These are phyloP conservation scores for Candida jianshihensis DNA, from an alignment of 805 yeast genomes.

Conservation along the genomic window DNA sequence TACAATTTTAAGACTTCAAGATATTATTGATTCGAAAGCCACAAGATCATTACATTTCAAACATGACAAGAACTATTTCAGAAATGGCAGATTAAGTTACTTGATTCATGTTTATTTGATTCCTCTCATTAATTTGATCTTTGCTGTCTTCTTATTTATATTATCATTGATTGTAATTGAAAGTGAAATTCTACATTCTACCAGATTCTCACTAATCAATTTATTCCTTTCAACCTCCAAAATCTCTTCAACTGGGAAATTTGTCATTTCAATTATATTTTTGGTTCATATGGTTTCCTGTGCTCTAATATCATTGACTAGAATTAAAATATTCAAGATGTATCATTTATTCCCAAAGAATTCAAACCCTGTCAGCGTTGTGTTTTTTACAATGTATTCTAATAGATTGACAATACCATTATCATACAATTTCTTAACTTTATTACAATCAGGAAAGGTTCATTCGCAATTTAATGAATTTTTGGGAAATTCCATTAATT, in stretches of 20 bases:
- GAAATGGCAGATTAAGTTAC: slow-evolving; percentile 37
- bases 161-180: slow-evolving; percentile 54
- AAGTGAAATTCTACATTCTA: slow-evolving; percentile 70
- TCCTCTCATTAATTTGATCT: slow-evolving; percentile 39
- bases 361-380: slow-evolving; percentile 67
- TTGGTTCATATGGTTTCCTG: slow-evolving; percentile 63
- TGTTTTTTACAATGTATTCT: slow-evolving; percentile 74
- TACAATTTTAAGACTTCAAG: slow-evolving; percentile 49
- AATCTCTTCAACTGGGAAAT: slow-evolving; percentile 22
- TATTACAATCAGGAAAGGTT: slow-evolving; percentile 41
- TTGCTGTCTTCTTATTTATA: slow-evolving; percentile 34
- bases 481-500: slow-evolving; percentile 66
- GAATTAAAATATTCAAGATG: slow-evolving; percentile 63
- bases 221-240: slow-evolving; percentile 30
- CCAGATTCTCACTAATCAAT: slow-evolving; percentile 56
- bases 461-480: slow-evolving; percentile 59
- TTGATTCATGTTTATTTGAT: slow-evolving; percentile 33
- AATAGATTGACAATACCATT: slow-evolving; percentile 79
- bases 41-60: slow-evolving; percentile 27
- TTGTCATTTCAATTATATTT: slow-evolving; percentile 34
- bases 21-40: slow-evolving; percentile 39
- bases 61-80: slow-evolving; percentile 19
- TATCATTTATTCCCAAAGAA: slow-evolving; percentile 67
- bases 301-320: slow-evolving; percentile 58
- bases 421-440: slow-evolving; percentile 68